These are phyloP conservation scores for Apiotrichum porosum DNA, from an alignment of 1,284 basidiomycete species.

Conservation along the genomic window DNA sequence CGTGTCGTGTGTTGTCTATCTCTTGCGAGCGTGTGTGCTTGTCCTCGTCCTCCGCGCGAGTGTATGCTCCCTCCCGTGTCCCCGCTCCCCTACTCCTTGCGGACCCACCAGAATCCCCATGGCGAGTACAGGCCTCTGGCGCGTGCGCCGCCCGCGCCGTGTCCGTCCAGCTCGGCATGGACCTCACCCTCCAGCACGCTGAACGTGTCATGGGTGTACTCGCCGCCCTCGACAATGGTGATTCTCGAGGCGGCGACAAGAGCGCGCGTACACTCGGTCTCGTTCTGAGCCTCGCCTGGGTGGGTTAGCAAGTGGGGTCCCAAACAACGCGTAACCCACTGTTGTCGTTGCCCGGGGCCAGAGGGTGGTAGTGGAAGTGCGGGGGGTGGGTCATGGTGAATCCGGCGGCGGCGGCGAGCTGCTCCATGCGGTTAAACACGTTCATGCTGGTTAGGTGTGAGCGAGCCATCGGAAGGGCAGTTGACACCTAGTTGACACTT, in stretches of 20 bases:
- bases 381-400: conserved; percentile 11
- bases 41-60: neutral
- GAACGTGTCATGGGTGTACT: conserved; percentile 7
- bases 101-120: conserved; percentile 26
- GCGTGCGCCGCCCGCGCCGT: conserved; percentile 12
- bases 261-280: conserved; percentile 4
- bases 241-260: conserved; percentile 11
- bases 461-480: too few relatives aligned
- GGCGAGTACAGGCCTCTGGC: conserved; percentile 12
- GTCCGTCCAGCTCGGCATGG: conserved; percentile 9
- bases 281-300: conserved; percentile 5
- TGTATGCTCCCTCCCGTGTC: neutral
- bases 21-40: too few relatives aligned
- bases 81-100: neutral
- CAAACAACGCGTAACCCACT: neutral
- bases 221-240: conserved; percentile 13
- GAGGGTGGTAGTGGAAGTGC: conserved; percentile 10
- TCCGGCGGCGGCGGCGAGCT: conserved; percentile 7
- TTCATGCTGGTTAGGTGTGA: conserved; percentile 1
- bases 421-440: conserved; percentile 11
- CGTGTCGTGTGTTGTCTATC: too few relatives aligned
- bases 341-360: conserved; percentile 1
- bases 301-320: neutral
- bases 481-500: too few relatives aligned
- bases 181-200: conserved; percentile 4